phyloP scores from a whole-genome alignment of 306 rosid genomes.

The Oemleria cerasiformis region DNA sequence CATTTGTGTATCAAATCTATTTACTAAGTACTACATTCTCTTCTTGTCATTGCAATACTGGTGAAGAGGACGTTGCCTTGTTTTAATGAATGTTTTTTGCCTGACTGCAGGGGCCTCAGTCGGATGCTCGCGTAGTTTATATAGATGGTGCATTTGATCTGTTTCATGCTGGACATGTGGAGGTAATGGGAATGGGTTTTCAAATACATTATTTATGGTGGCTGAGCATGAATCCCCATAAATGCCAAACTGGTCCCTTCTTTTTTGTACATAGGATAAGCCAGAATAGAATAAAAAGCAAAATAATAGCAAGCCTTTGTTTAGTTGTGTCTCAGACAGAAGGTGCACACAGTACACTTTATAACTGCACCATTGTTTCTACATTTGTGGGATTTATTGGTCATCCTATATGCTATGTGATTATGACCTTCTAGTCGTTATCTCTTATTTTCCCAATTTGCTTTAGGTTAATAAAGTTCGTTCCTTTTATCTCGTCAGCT shows the following conservation, averaged over 20 bases:
- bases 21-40: background rate
- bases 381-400: background rate
- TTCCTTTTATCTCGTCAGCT: background rate
- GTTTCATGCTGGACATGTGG: constrained; percentile 64
- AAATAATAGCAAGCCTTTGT: background rate
- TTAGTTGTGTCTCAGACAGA: background rate
- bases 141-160: constrained; percentile 66
- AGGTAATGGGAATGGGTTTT: constrained; percentile 33
- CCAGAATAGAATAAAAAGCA: background rate
- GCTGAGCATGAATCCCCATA: background rate
- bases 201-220: background rate
- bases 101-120: constrained; percentile 48
- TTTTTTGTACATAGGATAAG: background rate
- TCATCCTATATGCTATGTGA: background rate
- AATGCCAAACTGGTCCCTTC: background rate
- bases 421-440: background rate
- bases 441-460: background rate
- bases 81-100: background rate
- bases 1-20: background rate
- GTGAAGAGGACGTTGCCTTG: background rate
- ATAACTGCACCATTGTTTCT: background rate
- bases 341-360: background rate
- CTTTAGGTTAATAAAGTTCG: background rate
- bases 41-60: background rate
- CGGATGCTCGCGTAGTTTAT: constrained; percentile 52